Evolutionary conservation across 306 rosid genomes (phyloP).

Genomic region (Ziziphus jujuba): DNA sequence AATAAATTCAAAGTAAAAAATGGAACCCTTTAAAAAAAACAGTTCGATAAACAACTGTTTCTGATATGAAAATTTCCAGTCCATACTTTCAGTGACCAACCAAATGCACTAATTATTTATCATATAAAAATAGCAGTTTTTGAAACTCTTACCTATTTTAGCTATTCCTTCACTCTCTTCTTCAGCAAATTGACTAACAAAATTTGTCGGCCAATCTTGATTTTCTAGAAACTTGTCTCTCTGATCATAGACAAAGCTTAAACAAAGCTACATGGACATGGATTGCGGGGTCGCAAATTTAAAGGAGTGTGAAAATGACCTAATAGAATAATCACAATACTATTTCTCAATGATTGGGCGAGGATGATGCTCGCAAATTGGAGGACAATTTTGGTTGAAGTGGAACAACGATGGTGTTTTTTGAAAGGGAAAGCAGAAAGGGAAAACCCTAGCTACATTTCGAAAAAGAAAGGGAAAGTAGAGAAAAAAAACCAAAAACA

Average conservation of each 20-base stretch:
- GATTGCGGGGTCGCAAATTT: constrained; percentile 56
- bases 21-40: neutral
- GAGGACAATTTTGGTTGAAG: no score
- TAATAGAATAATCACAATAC: neutral
- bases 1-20: constrained; percentile 2
- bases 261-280: constrained; percentile 27
- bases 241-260: constrained; percentile 17
- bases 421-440: no score
- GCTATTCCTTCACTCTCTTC: constrained; percentile 14
- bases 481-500: no score
- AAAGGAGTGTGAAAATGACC: constrained; percentile 42
- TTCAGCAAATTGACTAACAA: constrained; percentile 7
- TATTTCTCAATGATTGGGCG: neutral
- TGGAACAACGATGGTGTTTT: no score
- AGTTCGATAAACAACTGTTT: neutral
- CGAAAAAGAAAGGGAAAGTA: no score
- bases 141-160: constrained; percentile 12
- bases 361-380: no score
- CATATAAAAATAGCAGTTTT: constrained; percentile 16
- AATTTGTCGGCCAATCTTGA: constrained; percentile 30
- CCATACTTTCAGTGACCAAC: constrained; percentile 16
- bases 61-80: constrained; percentile 2
- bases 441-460: no score
- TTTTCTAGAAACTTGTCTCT: constrained; percentile 4
- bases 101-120: neutral